These are phyloP conservation scores for Neurospora cerealis DNA, from an alignment of 495 filamentous ascomycete species.

Conservation along the genomic window DNA sequence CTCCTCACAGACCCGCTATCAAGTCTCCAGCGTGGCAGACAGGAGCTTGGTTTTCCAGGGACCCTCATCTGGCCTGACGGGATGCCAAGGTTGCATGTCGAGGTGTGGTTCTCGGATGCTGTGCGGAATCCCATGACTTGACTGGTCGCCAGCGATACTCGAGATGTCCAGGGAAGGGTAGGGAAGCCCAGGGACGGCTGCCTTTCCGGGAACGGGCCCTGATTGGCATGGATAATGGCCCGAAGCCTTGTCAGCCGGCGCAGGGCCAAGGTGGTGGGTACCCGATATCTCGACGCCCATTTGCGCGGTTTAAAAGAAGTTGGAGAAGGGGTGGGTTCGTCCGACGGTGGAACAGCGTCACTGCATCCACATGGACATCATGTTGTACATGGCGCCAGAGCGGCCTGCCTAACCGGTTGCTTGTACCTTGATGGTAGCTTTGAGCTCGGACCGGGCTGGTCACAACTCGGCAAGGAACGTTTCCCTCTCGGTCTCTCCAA, in stretches of 20 bases:
- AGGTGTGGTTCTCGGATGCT: conserved; percentile 6
- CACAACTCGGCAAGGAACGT: background rate
- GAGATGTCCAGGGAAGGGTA: conserved; percentile 4
- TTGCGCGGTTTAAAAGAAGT: conserved; percentile 22
- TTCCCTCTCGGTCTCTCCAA: background rate
- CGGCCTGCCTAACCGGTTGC: background rate
- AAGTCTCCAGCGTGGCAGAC: conserved; percentile 9
- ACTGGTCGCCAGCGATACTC: conserved; percentile 11
- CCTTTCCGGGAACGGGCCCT: conserved; percentile 5
- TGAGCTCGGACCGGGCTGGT: background rate
- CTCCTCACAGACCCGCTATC: conserved; percentile 15
- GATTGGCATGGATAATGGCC: conserved; percentile 21
- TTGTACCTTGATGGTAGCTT: background rate
- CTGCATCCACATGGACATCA: background rate
- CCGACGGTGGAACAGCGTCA: conserved; percentile 6
- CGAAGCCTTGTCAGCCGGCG: conserved; percentile 1
- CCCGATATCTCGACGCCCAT: conserved; percentile 10
- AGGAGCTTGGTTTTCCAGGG: conserved; percentile 6
- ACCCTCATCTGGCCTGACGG: conserved; percentile 2
- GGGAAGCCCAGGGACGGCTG: conserved; percentile 5
- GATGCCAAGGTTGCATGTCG: conserved; percentile 10
- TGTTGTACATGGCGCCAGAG: background rate
- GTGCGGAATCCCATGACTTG: conserved; percentile 4
- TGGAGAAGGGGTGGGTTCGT: conserved; percentile 15
- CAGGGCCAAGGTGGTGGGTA: conserved; percentile 13